Evolutionary conservation across 768 basidiomycete genomes (phyloP).

Genomic region (Fistulinella prunicolor): DNA sequence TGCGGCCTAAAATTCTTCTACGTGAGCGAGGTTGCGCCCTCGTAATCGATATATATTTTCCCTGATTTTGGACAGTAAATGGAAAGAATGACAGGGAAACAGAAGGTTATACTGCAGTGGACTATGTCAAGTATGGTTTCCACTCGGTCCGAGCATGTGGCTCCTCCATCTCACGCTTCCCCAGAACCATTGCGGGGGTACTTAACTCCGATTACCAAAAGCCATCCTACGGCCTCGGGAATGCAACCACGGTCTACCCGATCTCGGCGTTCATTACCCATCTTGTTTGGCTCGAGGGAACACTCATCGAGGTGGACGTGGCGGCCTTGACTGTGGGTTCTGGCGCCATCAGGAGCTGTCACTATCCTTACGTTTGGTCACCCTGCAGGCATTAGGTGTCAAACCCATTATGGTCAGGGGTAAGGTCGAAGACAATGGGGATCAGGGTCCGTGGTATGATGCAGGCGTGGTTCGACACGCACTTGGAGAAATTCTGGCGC

Average conservation of each 20-base stretch:
- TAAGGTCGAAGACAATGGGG: slow-evolving; percentile 13
- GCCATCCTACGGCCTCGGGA: slow-evolving; percentile 53
- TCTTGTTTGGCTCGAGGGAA: slow-evolving; percentile 70
- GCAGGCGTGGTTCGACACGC: slow-evolving; percentile 44
- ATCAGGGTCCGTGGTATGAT: slow-evolving; percentile 40
- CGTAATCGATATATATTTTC: background rate
- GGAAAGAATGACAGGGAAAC: slow-evolving; percentile 88
- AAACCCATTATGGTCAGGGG: slow-evolving; percentile 50
- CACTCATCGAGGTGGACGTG: slow-evolving; percentile 60
- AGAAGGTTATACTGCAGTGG: slow-evolving; percentile 73
- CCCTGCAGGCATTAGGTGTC: slow-evolving; percentile 53
- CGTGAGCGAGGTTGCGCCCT: slow-evolving; percentile 45
- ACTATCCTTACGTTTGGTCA: slow-evolving; percentile 3
- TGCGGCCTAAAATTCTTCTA: slow-evolving; percentile 82
- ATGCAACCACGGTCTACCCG: slow-evolving; percentile 62
- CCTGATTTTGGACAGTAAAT: slow-evolving; percentile 60
- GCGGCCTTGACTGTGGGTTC: slow-evolving; percentile 55
- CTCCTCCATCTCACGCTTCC: slow-evolving; percentile 8
- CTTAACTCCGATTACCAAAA: slow-evolving; percentile 60
- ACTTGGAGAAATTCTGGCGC: slow-evolving; percentile 33
- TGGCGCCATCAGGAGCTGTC: background rate
- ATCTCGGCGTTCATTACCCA: slow-evolving; percentile 83
- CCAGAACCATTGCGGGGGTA: slow-evolving; percentile 65
- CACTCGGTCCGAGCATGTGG: slow-evolving; percentile 2
- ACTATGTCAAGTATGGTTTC: slow-evolving; percentile 68